These are phyloP conservation scores for Cytospora leucostoma DNA, from an alignment of 2,329 filamentous ascomycete genomes.

Conservation along the genomic window DNA sequence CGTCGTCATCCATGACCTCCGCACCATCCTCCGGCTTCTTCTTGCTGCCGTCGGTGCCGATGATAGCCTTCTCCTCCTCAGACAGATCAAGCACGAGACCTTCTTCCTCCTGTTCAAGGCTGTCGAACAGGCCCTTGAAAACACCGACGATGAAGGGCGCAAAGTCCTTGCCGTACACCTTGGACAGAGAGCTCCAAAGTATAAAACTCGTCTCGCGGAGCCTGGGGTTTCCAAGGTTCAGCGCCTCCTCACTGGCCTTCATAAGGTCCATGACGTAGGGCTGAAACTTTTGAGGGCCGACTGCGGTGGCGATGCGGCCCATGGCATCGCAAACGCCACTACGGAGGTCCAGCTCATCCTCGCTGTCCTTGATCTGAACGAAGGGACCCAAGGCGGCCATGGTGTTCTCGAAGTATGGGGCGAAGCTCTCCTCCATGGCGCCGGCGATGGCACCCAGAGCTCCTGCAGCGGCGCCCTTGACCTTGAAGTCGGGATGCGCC, in stretches of 20 bases:
- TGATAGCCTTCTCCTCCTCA: constrained; percentile 71
- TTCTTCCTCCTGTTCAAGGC: constrained; percentile 84
- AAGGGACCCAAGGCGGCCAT: constrained; percentile 89
- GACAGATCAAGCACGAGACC: constrained; percentile 78
- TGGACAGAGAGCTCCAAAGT: constrained; percentile 90
- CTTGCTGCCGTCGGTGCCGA: constrained; percentile 70
- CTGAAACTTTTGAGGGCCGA: constrained; percentile 83
- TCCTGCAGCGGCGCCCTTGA: constrained; percentile 86
- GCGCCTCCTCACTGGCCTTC: constrained; percentile 86
- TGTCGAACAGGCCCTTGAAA: constrained; percentile 78
- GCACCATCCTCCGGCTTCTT: constrained; percentile 65
- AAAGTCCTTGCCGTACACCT: constrained; percentile 87
- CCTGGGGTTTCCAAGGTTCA: constrained; percentile 84
- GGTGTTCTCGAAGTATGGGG: constrained; percentile 87
- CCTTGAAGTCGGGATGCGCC: constrained; percentile 79
- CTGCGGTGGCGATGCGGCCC: constrained; percentile 87
- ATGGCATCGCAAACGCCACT: constrained; percentile 90
- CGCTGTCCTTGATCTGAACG: constrained; percentile 81
- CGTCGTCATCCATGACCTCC: constrained; percentile 60
- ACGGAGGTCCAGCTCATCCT: constrained; percentile 87
- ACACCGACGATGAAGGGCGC: constrained; percentile 76
- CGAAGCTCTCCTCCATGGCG: constrained; percentile 78
- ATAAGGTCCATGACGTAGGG: constrained; percentile 89
- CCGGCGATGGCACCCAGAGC: constrained; percentile 89
- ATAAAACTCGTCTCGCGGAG: constrained; percentile 97